Evolutionary conservation across 768 basidiomycete species (phyloP), one percentile per base, ranked within the genome.

Genomic region (Hericium coralloides): DNA sequence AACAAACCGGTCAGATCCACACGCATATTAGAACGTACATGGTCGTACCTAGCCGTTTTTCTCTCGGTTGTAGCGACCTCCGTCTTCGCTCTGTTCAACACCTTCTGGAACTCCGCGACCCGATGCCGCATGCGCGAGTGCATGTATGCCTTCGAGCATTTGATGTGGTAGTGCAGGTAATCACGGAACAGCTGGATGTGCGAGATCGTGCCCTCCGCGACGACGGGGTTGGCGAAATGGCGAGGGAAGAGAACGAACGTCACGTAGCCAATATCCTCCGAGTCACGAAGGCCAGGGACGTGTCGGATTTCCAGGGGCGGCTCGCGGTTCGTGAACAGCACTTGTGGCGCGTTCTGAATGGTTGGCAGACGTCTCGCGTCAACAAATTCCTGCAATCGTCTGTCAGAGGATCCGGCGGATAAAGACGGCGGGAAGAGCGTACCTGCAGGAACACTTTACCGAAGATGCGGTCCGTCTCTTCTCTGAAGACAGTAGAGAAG

Each of bases 111-210:
- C 71, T 97, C 92, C 1, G 89, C 82, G 12, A 97, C 97, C 10
- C 97, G 84, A 64, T 87, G 79, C 59, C 97, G 79, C 93, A 98
- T 95, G 48, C 97, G 79, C 2, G 92, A 95, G 72, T 98, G 95
- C 92, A 99, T 95, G 73, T 99, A 98, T 0, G 95, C 97, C 71
- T 98, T 98, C 53, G 88, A 94, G 69, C 93, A 95, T 66, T 95
- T 98, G 80, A 99, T 97, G 68, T 98, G 95, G 72, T 98, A 98
- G 73, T 99, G 97, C n/a, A 99, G 77, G 68, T 98, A 98, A 71
- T 98, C 93, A 56, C 97, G 83, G 87, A 99, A 98, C 23, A 95
- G 76, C 69, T 98, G 92, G 65, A 98, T 89, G 65, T 92, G 92
- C 26, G 93, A 94, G 68, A 98, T 97, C 14, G 93, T 94, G 39